These are phyloP conservation scores for Nymphaea colorata DNA, from an alignment of 164 flowering plant species.

Conservation along the genomic window DNA sequence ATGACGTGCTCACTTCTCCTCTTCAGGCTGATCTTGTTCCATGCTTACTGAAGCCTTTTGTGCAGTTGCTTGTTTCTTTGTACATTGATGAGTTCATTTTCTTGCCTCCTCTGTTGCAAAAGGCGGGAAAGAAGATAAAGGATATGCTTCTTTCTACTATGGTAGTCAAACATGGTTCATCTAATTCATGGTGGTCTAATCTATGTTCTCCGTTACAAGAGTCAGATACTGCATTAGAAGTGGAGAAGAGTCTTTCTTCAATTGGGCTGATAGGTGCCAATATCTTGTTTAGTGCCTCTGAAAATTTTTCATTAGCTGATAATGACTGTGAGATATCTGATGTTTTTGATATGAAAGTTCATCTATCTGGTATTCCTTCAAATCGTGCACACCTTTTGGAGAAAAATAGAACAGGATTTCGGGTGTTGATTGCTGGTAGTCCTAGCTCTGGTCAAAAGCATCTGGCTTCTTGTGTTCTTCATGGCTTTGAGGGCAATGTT, in stretches of 20 bases:
- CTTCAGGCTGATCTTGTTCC: constrained; percentile 65
- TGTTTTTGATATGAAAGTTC: constrained; percentile 4
- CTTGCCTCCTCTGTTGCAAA: constrained; percentile 56
- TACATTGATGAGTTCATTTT: constrained; percentile 60
- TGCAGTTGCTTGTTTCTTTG: constrained; percentile 55
- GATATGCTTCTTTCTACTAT: constrained; percentile 36
- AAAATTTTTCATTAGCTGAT: constrained; percentile 10
- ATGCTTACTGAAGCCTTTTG: constrained; percentile 60
- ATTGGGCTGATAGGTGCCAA: constrained; percentile 33
- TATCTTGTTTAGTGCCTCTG: background rate
- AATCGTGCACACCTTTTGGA: background rate
- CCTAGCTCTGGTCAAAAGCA: constrained; percentile 77
- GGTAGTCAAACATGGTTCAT: constrained; percentile 33
- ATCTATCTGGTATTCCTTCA: too few species aligned
- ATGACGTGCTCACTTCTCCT: constrained; percentile 58
- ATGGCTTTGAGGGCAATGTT: constrained; percentile 62
- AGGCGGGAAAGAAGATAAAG: constrained; percentile 44
- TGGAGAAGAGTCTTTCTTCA: constrained; percentile 37
- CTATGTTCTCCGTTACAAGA: constrained; percentile 42
- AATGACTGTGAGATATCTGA: constrained; percentile 14
- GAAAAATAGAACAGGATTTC: constrained; percentile 38
- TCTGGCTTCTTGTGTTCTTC: constrained; percentile 83
- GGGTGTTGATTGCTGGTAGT: constrained; percentile 67
- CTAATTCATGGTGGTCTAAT: constrained; percentile 48
- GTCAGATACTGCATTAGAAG: constrained; percentile 33